Evolutionary conservation across 176 grass and related monocot species (phyloP).

Genomic region (Phragmites australis): DNA sequence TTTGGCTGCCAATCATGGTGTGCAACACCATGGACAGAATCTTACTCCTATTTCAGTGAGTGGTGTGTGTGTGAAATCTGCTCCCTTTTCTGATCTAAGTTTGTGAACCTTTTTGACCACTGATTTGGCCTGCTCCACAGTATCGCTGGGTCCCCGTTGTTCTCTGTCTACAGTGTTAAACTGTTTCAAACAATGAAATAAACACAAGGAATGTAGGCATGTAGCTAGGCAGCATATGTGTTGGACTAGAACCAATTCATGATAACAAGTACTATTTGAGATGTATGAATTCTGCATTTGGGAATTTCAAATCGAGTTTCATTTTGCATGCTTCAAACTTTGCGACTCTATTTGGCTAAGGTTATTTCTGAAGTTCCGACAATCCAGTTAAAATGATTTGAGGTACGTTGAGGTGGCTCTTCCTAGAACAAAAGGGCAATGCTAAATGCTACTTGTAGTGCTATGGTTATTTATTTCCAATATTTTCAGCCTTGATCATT

Average conservation of each 20-base stretch:
- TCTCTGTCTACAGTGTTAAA: conserved; percentile 27
- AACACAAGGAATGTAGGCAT: not conserved
- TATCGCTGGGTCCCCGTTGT: conserved; percentile 6
- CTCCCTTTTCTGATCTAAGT: conserved; percentile 12
- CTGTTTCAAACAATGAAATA: conserved; percentile 14
- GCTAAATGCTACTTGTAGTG: no score
- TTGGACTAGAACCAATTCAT: not conserved
- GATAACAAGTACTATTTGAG: not conserved
- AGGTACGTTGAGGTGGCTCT: not conserved
- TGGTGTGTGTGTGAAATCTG: conserved; percentile 18
- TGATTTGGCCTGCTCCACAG: conserved; percentile 40
- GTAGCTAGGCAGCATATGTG: not conserved
- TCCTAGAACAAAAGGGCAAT: not conserved
- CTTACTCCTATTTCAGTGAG: conserved; percentile 45
- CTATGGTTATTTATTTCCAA: not conserved
- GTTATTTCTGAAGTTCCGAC: not conserved
- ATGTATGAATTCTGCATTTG: not conserved
- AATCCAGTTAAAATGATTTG: not conserved
- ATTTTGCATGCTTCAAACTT: not conserved
- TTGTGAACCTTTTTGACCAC: conserved; percentile 36
- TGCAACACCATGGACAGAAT: conserved; percentile 42
- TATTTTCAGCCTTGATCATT: not conserved
- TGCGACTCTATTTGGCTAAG: not conserved
- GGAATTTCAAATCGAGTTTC: not conserved
- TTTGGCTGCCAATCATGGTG: conserved; percentile 48